A percentile compares a stretch with the other conserved stretches of the same genome.
phyloP scores from a whole-genome alignment of 2,329 filamentous ascomycete species.

The Arachnomyces sp. region DNA sequence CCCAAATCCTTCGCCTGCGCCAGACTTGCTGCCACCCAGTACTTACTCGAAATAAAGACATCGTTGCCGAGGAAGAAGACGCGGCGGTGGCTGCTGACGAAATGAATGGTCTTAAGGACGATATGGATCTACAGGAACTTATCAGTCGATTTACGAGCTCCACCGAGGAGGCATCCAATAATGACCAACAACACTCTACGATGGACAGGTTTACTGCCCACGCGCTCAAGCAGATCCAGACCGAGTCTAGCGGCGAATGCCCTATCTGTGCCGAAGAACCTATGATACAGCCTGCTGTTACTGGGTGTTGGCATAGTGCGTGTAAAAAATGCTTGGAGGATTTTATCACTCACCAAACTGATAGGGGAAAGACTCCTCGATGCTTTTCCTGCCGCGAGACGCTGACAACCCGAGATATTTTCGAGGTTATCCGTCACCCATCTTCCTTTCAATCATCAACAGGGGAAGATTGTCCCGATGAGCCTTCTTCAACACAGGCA shows the following conservation, averaged over 20 bases:
- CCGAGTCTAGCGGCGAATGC: constrained; percentile 81
- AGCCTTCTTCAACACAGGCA: constrained; percentile 30
- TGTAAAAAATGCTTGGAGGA: constrained; percentile 89
- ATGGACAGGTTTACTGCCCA: constrained; percentile 75
- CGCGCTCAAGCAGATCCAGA: constrained; percentile 82
- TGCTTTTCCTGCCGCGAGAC: constrained; percentile 88
- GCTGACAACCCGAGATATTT: constrained; percentile 76
- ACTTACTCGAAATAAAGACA: constrained; percentile 73
- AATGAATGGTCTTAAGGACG: constrained; percentile 74
- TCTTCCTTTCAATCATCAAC: constrained; percentile 37
- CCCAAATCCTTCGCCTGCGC: constrained; percentile 84
- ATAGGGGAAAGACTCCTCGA: constrained; percentile 65
- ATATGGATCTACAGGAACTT: constrained; percentile 87
- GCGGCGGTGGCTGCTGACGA: constrained; percentile 71
- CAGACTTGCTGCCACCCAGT: constrained; percentile 93
- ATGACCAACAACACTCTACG: constrained; percentile 40
- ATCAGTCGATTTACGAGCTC: constrained; percentile 74
- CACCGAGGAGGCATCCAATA: constrained; percentile 49
- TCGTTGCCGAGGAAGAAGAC: constrained; percentile 82
- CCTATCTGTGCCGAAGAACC: constrained; percentile 93
- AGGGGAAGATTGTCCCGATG: constrained; percentile 32
- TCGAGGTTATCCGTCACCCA: constrained; percentile 77
- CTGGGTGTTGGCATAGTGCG: constrained; percentile 94
- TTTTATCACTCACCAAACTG: constrained; percentile 79
- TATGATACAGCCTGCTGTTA: constrained; percentile 90